Base-by-base conservation (phyloP, 371 early-diverging fungal genomes). In the Mucor mucedo region DNA sequence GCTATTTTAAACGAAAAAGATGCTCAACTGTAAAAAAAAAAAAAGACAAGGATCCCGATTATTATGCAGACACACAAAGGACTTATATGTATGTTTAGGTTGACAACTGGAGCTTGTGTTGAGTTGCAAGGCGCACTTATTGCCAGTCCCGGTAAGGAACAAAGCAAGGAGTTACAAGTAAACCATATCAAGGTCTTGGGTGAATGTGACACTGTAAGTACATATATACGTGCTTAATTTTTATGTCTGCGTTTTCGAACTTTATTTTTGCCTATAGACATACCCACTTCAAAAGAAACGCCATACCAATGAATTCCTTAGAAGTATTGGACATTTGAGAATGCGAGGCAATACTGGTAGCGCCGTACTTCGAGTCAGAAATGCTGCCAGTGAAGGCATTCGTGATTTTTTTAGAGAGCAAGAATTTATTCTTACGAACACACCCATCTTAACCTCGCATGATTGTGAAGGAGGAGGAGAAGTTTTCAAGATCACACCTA, bases 381-480 rank as follows among this genome's bases (percentile, higher is more conserved):
- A 86, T 65, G 79, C 83, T 3, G 86, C 91, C 2, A 76, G 83
- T 7, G 79, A 78, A 55, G 91, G 87, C 0, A 69, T 96, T 54
- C 90, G 91, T 60, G 69, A 78, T 50, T 93, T 90, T 63, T 93
- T 96, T 60, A 77, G 84, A 73, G 73, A 80, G 2, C 80, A 91
- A 70, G 89, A 92, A 52, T 96, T 94, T 65, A 66, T 88, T 4
- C 87, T 91, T 49, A 79, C 95, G 41, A 88, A 94, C 56, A 94
- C 96, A 6, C 97, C 97, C 1, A 77, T 93, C 2, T 55, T 96
- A 65, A 95, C 96, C 2, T 81, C 91, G 10, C 84, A 89, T 64
- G 96, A 96, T 68, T 97, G 96, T 77, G 97, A 97, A 69, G 97
- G 96, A 10, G 97, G 90, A n/a, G 95, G 95, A 8, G 94, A 94